These are phyloP conservation scores for Lunasporangiospora selenospora DNA, from an alignment of 192 early-diverging fungal species.

Conservation along the genomic window DNA sequence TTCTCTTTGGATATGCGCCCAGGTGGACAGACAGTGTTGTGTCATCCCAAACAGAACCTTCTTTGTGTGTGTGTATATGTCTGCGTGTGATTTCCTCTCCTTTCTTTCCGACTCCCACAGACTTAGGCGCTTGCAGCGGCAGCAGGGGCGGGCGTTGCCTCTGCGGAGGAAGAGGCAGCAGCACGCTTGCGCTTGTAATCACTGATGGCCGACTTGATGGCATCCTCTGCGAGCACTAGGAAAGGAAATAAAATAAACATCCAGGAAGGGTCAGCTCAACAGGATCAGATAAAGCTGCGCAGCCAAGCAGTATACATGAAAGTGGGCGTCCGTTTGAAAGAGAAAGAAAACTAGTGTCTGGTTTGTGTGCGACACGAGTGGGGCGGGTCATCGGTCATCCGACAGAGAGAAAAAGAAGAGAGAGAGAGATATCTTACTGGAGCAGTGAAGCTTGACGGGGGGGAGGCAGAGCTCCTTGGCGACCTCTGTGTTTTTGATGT, in stretches of 20 bases:
- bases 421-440: conserved; percentile 68
- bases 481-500: conserved; percentile 98
- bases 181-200: conserved; percentile 91
- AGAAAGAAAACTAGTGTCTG: too few species aligned
- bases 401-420: neutral
- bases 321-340: neutral
- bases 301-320: neutral
- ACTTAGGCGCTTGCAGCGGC: too few species aligned
- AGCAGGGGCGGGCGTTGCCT: neutral
- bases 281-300: neutral
- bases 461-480: conserved; percentile 95
- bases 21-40: too few species aligned
- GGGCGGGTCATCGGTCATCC: too few species aligned
- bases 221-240: conserved; percentile 97
- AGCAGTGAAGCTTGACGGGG: conserved; percentile 98
- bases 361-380: too few species aligned
- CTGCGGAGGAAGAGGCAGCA: conserved; percentile 6
- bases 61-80: neutral
- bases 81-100: neutral
- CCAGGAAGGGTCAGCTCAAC: conserved; percentile 4
- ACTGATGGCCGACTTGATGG: conserved; percentile 98
- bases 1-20: neutral
- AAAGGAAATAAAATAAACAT: conserved; percentile 8
- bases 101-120: too few species aligned
- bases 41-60: too few species aligned